A percentile compares a stretch with the other conserved stretches of the same genome.
Conservation (phyloP, 306 rosid genomes). For the Begonia masoniana region DNA sequence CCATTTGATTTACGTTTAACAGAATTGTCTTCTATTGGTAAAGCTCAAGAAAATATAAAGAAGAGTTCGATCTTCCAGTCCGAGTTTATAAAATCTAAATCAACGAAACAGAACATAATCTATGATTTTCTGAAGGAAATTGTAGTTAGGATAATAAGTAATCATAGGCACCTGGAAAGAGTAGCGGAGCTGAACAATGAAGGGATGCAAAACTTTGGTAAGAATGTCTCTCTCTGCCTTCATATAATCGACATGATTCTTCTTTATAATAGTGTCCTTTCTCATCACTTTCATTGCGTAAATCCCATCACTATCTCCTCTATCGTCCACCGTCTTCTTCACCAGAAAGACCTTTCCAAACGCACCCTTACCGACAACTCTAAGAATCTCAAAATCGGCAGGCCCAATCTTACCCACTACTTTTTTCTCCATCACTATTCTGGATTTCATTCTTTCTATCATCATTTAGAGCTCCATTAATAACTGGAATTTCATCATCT, state of each 20-base stretch:
- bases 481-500: constrained; percentile 6
- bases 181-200: constrained; percentile 71
- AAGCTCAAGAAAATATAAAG: too few relatives aligned
- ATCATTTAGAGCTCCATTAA: constrained; percentile 1
- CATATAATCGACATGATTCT: constrained; percentile 74
- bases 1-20: too few relatives aligned
- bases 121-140: too few relatives aligned
- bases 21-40: too few relatives aligned
- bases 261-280: constrained; percentile 74
- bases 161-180: constrained; percentile 52
- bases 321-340: constrained; percentile 13
- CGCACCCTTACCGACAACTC: constrained; percentile 75
- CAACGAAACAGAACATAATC: too few relatives aligned
- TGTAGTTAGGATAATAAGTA: too few relatives aligned
- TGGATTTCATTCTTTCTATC: constrained; percentile 1
- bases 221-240: constrained; percentile 92
- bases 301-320: constrained; percentile 30
- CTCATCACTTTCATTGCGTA: constrained; percentile 97
- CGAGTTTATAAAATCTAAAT: too few relatives aligned
- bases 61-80: too few relatives aligned
- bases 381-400: constrained; percentile 29
- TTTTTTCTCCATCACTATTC: background rate
- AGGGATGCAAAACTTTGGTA: constrained; percentile 41
- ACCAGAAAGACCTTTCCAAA: constrained; percentile 91
- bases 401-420: too few relatives aligned